Base-by-base conservation (phyloP, 768 basidiomycete genomes). In the Tylopilus intermedius region DNA sequence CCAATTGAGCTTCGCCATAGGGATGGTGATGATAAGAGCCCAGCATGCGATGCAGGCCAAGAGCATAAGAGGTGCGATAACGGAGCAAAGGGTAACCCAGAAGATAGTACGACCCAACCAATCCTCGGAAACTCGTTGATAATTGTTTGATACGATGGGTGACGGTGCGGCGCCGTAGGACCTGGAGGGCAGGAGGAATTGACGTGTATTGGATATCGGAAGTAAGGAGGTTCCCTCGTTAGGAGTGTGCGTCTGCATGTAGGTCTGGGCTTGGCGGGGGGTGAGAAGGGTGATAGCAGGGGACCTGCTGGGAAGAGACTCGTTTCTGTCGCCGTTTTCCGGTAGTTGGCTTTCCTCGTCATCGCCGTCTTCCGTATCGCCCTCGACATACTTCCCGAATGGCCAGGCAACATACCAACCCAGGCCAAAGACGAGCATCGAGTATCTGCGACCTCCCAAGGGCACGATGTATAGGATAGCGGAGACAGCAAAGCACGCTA, bases 371-470 rank as follows among this genome's bases (percentile, higher is more conserved):
- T 75, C 73, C 22, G 74, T 66, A 54, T 85, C 84, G 10, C 93
- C 91, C 68, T 97, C 94, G 45, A 99, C 91, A 66, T 98, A 99
- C 70, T 97, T 97, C 18, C 96, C 94, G 65, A 99, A 99, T 2
- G 96, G 96, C 96, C 96, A 98, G 21, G 82, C 81, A 49, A 97
- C 79, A 67, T 99, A 99, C 90, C 94, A 96, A 6, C 93, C 94
- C 24, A 99, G 73, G 13, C 96, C 96, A 62, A 83, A 92, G 5
- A 97, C 74, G 29, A 98, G 77, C n/a, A 79, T 81, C 2, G 90
- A 82, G 67, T 95, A 98, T 45, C 81, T 84, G 58, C 76, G 77
- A 40, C 93, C 93, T 11, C 96, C 95, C 43, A 79, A 78, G 0
- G 94, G 90, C 6, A 92, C 73, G 40, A 87, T 48, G 63, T 79